A percentile compares a stretch with the other conserved stretches of the same genome.
Evolutionary conservation across 768 basidiomycete genomes (phyloP).

Genomic region (Lactarius deliciosus): DNA sequence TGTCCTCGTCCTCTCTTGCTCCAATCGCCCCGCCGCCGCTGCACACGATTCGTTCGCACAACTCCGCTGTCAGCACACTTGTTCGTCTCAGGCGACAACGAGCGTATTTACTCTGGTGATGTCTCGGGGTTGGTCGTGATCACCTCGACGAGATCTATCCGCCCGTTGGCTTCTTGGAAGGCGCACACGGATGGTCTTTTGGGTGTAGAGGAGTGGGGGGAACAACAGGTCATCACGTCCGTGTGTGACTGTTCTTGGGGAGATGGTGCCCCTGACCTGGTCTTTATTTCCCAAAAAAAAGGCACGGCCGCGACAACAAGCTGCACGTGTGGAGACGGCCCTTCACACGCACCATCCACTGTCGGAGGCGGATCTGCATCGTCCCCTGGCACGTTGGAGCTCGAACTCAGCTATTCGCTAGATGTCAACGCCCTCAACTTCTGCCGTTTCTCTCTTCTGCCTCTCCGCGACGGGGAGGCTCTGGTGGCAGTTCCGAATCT

Average conservation of each 20-base stretch:
- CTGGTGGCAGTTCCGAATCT: slow-evolving; percentile 85
- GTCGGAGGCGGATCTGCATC: slow-evolving; percentile 57
- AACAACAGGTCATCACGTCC: slow-evolving; percentile 68
- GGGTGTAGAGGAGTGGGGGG: slow-evolving; percentile 73
- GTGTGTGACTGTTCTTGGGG: slow-evolving; percentile 35
- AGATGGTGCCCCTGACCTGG: slow-evolving; percentile 3
- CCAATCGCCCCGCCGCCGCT: slow-evolving; percentile 51
- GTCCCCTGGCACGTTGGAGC: slow-evolving; percentile 47
- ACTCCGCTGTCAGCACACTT: slow-evolving; percentile 59
- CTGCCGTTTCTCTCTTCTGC: slow-evolving; percentile 80
- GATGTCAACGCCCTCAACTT: slow-evolving; percentile 94
- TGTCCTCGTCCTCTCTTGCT: background rate
- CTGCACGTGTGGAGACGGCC: slow-evolving; percentile 69
- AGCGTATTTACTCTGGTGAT: slow-evolving; percentile 86
- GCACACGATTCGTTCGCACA: slow-evolving; percentile 75
- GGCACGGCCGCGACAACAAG: slow-evolving; percentile 86
- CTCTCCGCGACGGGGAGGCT: slow-evolving; percentile 35
- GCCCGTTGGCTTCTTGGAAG: slow-evolving; percentile 73
- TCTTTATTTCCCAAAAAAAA: slow-evolving; percentile 33
- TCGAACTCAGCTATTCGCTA: slow-evolving; percentile 62
- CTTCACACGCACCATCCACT: slow-evolving; percentile 43
- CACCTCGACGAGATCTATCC: slow-evolving; percentile 71
- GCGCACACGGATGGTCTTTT: slow-evolving; percentile 79
- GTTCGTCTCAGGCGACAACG: slow-evolving; percentile 67
- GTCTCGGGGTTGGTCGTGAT: slow-evolving; percentile 71